These are phyloP conservation scores for Nicotiana attenuata DNA, from an alignment of 257 asterid species.

Conservation along the genomic window DNA sequence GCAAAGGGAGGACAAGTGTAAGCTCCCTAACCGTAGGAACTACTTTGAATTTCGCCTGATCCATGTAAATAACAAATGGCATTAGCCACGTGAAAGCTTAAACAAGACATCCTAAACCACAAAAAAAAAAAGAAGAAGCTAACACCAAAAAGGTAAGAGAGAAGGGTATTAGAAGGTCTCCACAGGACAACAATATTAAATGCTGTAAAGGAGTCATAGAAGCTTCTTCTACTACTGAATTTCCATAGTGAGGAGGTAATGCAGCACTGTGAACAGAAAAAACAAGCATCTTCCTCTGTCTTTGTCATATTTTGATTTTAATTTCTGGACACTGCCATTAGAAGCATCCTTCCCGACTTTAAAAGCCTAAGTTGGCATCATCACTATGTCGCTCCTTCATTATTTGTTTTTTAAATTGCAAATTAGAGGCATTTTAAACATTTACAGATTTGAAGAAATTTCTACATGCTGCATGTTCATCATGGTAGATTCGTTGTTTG, in stretches of 20 bases:
- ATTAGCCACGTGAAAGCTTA: neutral
- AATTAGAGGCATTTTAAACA: neutral
- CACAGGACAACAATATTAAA: neutral
- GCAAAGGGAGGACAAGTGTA: neutral
- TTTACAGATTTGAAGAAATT: neutral
- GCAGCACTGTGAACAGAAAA: neutral
- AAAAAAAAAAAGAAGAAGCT: neutral
- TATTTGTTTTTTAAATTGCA: neutral
- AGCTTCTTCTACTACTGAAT: neutral
- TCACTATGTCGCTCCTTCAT: neutral
- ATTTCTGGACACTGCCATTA: neutral
- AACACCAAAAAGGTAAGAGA: neutral
- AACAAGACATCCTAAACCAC: neutral
- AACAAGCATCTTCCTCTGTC: neutral
- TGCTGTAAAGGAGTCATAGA: neutral
- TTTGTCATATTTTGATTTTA: neutral
- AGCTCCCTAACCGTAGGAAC: neutral
- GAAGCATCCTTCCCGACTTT: neutral
- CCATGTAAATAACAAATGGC: neutral
- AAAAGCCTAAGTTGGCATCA: neutral
- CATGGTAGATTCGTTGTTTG: neutral
- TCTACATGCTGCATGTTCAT: neutral
- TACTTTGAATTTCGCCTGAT: neutral
- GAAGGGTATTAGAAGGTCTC: neutral
- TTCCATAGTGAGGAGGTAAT: neutral